Evolutionary conservation across 306 rosid genomes (phyloP).

Genomic region (Acmispon strigosus): DNA sequence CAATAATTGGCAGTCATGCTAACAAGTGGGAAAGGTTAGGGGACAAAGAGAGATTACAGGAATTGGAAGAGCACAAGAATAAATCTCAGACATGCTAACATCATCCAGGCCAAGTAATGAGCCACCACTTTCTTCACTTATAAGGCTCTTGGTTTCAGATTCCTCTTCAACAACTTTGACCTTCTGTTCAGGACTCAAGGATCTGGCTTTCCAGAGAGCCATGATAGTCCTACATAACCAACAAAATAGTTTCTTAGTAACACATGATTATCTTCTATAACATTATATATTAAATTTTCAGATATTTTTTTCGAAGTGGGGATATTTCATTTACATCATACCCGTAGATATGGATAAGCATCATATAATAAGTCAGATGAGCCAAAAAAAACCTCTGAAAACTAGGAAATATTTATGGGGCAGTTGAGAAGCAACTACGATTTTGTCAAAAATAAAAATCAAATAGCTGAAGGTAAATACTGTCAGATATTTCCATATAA

Average conservation of each 20-base stretch:
- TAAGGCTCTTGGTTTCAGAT: conserved; percentile 62
- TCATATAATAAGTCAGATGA: not conserved
- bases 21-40: not conserved
- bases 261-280: conserved; percentile 7
- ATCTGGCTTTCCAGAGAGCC: conserved; percentile 96
- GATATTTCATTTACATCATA: not conserved
- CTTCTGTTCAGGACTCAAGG: conserved; percentile 97
- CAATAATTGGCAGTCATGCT: not conserved
- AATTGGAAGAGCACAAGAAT: conserved; percentile 49
- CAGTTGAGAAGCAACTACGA: not conserved
- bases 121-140: conserved; percentile 63
- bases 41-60: conserved; percentile 47
- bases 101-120: conserved; percentile 70
- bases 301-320: not conserved
- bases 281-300: not conserved
- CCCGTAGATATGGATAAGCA: not conserved
- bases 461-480: not conserved
- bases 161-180: conserved; percentile 81
- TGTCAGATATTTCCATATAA: not conserved
- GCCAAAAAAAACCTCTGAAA: not conserved
- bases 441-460: not conserved
- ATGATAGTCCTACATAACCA: conserved; percentile 70
- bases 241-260: conserved; percentile 25
- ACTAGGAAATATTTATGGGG: not conserved
- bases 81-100: conserved; percentile 80